Evolutionary conservation across 2,329 filamentous ascomycete genomes (phyloP).

Genomic region (Stylonectria norvegica): DNA sequence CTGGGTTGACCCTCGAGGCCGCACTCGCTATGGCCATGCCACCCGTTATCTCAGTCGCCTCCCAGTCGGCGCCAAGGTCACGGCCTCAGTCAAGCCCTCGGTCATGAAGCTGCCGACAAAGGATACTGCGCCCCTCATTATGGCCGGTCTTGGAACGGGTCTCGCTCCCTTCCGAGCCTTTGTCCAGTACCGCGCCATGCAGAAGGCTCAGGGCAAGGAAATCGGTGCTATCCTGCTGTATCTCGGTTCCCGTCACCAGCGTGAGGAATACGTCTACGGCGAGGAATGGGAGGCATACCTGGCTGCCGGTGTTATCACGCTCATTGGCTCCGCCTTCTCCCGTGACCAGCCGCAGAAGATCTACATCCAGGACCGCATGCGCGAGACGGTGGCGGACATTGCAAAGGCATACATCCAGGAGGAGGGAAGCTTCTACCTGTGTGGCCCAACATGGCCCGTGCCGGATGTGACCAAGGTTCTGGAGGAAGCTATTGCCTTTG

Average conservation of each 20-base stretch:
- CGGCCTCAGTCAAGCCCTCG: slow-evolving; percentile 92
- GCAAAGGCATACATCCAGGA: slow-evolving; percentile 81
- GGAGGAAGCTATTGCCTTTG: slow-evolving; percentile 81
- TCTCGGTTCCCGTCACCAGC: slow-evolving; percentile 94
- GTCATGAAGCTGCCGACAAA: slow-evolving; percentile 96
- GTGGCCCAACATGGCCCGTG: slow-evolving; percentile 96
- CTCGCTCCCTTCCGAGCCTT: slow-evolving; percentile 99
- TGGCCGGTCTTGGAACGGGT: slow-evolving; percentile 97
- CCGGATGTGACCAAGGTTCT: slow-evolving; percentile 93
- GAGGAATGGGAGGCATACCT: slow-evolving; percentile 99
- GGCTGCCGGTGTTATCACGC: slow-evolving; percentile 90
- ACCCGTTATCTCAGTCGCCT: slow-evolving; percentile 84
- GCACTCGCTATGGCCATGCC: slow-evolving; percentile 87
- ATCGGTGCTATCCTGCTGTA: slow-evolving; percentile 93
- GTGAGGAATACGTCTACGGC: slow-evolving; percentile 97
- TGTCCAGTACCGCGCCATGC: slow-evolving; percentile 95
- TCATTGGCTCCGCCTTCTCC: slow-evolving; percentile 90
- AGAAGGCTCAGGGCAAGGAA: slow-evolving; percentile 94
- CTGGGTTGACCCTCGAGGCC: slow-evolving; percentile 87
- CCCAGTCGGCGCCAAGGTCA: slow-evolving; percentile 71
- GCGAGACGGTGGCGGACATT: slow-evolving; percentile 79
- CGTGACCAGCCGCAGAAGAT: slow-evolving; percentile 98
- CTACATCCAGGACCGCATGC: slow-evolving; percentile 98
- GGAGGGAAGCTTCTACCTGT: slow-evolving; percentile 93
- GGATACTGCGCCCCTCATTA: slow-evolving; percentile 90